Evolutionary conservation across 2,329 filamentous ascomycete genomes (phyloP).

Genomic region (Lecanicillium sp.): DNA sequence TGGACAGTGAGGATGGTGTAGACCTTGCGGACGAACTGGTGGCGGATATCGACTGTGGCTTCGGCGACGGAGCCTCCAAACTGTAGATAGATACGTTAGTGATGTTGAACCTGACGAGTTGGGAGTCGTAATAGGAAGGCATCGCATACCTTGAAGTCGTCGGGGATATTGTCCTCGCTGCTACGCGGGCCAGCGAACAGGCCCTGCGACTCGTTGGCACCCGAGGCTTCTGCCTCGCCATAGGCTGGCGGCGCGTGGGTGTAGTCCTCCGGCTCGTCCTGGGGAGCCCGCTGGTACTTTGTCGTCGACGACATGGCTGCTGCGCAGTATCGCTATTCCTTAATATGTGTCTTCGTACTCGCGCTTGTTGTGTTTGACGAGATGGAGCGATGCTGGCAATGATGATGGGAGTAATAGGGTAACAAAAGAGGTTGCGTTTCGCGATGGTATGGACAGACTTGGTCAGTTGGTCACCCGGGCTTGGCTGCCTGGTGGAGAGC

Average conservation of each 20-base stretch:
- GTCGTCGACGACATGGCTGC: slow-evolving; percentile 60
- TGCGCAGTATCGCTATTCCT: not conserved
- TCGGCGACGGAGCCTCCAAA: slow-evolving; percentile 91
- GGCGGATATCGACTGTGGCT: slow-evolving; percentile 88
- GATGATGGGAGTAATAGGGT: too few relatives aligned
- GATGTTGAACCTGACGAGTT: too few relatives aligned
- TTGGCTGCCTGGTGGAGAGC: not conserved
- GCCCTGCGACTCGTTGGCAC: slow-evolving; percentile 40
- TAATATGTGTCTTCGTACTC: too few relatives aligned
- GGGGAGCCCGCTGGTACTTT: slow-evolving; percentile 76
- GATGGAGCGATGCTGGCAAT: too few relatives aligned
- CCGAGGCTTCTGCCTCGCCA: slow-evolving; percentile 39
- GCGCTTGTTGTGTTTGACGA: too few relatives aligned
- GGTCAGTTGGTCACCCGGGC: slow-evolving; percentile 12
- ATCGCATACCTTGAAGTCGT: slow-evolving; percentile 81
- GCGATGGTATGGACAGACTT: too few relatives aligned
- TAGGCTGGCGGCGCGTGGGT: slow-evolving; percentile 80
- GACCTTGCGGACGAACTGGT: slow-evolving; percentile 95
- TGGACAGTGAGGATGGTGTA: slow-evolving; percentile 97
- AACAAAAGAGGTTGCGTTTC: too few relatives aligned
- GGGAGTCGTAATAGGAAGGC: too few relatives aligned
- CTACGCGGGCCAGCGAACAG: slow-evolving; percentile 61
- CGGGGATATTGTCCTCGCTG: slow-evolving; percentile 85
- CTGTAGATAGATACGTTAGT: slow-evolving; percentile 32
- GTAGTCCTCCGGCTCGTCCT: slow-evolving; percentile 80